Evolutionary conservation across 805 yeast genomes (phyloP).

Genomic region (baker's yeast (Saccharomyces cerevisiae)): DNA sequence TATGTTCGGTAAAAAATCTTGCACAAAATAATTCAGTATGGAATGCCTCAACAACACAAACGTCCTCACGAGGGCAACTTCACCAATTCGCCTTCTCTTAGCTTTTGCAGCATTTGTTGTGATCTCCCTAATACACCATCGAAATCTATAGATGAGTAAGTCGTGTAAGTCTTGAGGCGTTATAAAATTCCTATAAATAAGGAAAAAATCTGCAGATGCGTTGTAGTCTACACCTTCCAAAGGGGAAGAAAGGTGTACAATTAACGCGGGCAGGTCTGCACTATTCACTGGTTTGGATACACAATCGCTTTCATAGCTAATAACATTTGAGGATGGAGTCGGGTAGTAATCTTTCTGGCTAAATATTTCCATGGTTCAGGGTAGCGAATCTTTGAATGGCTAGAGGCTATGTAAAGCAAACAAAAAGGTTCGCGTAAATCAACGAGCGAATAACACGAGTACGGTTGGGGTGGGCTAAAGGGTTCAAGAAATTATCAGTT

Average conservation of each 20-base stretch:
- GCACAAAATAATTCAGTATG: conserved; percentile 77
- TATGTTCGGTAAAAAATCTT: conserved; percentile 60
- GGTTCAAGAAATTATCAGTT: not conserved
- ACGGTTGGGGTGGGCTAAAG: not conserved
- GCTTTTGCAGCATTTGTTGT: conserved; percentile 13
- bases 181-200: conserved; percentile 69
- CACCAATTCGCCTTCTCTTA: conserved; percentile 42
- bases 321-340: conserved; percentile 21
- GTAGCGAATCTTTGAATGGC: not conserved
- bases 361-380: conserved; percentile 14
- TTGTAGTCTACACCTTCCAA: conserved; percentile 62
- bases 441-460: not conserved
- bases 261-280: conserved; percentile 31
- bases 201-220: conserved; percentile 74
- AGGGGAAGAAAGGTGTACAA: conserved; percentile 63
- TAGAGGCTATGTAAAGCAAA: not conserved
- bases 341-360: conserved; percentile 26
- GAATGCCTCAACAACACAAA: conserved; percentile 86
- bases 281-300: conserved; percentile 12
- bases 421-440: not conserved
- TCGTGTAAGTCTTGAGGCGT: conserved; percentile 50
- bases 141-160: conserved; percentile 53
- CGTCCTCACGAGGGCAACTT: conserved; percentile 64
- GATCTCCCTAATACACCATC: conserved; percentile 55
- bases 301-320: conserved; percentile 12